Evolutionary conservation across 768 basidiomycete species (phyloP), one percentile per base, ranked within the genome.

Genomic region (Amanita phalloides): DNA sequence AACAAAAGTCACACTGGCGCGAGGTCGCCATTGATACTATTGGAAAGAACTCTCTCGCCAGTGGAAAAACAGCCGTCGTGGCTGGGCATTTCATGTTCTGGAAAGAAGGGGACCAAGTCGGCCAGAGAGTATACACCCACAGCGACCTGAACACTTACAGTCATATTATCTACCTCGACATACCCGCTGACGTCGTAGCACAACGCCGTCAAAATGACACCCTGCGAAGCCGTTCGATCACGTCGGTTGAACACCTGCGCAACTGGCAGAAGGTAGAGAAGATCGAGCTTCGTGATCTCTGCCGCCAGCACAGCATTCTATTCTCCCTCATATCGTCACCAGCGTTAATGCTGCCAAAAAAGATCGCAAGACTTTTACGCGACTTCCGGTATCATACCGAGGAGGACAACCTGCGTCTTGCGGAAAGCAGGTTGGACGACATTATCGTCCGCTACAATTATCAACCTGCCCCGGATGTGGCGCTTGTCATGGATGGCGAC

Each of bases 51-150:
- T 58, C 56, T 39, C 25, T 55, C n/a, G 14, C 42, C 21, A 56
- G 48, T 46, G 56, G 56, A 49, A 49, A 57, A 51, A 45, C 55
- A 20, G 61, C 49, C 33, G 49, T 62, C 17, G 59, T 62, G 10
- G 57, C 51, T 42, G 61, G 61, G 10, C 61, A 62, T 50, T 55
- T 54, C 33, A 53, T 57, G 14, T 62, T 62, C 47, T 62, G 61
- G 61, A 47, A 57, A 4, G 51, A 55, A 42, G 53, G 41, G 14
- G 53, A 55, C n/a, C 26, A 50, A 17, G 55, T 28, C n/a, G 58
- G 56, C 26, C 33, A 55, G 47, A 25, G 36, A 23, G 59, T 60
- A 10, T 62, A 57, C 55, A 62, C 59, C 2, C 35, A 26, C 6
- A 38, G 35, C 25, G 61, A 62, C 51, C 45, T 53, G 39, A 32